A percentile compares a stretch with the other conserved stretches of the same genome.
These are phyloP conservation scores for Takakia lepidozioides DNA, from an alignment of 225 moss, liverwort and hornwort species.

Conservation along the genomic window DNA sequence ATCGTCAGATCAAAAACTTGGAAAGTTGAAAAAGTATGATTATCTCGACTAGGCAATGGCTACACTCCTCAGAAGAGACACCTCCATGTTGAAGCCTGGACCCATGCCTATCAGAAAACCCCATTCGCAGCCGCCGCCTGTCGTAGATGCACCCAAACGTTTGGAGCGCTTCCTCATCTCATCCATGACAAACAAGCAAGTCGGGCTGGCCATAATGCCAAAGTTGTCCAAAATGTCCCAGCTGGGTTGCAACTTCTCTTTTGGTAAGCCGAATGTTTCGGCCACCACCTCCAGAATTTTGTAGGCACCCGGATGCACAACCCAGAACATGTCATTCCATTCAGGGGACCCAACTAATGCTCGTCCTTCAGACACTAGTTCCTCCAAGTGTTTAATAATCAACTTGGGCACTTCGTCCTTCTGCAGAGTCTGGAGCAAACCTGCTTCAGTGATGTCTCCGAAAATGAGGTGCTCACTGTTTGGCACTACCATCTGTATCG, in stretches of 20 bases:
- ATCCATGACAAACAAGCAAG: conserved; percentile 10
- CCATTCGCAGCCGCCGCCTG: conserved; percentile 6
- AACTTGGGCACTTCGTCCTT: conserved; percentile 4
- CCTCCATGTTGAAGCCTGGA: conserved; percentile 10
- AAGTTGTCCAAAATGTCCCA: conserved; percentile 6
- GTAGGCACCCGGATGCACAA: too few species aligned
- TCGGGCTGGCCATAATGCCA: conserved; percentile 7
- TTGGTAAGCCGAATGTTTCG: conserved; percentile 4
- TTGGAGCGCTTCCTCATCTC: conserved; percentile 8
- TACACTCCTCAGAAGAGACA: conserved; percentile 5
- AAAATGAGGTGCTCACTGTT: conserved; percentile 6
- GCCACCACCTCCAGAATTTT: conserved; percentile 8
- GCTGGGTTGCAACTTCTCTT: too few species aligned
- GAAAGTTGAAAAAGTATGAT: too few species aligned
- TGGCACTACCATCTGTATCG: conserved; percentile 5
- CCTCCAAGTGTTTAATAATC: conserved; percentile 7
- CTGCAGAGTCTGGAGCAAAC: conserved; percentile 5
- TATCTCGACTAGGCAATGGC: too few species aligned
- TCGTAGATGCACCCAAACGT: too few species aligned
- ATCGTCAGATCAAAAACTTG: too few species aligned
- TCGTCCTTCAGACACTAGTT: conserved; percentile 2
- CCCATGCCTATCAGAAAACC: conserved; percentile 3
- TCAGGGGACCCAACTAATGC: too few species aligned
- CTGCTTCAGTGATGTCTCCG: conserved; percentile 12
- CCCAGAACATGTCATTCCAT: conserved; percentile 14